Base-by-base conservation (phyloP, 441 rosid genomes). In the Populus tomentosa region DNA sequence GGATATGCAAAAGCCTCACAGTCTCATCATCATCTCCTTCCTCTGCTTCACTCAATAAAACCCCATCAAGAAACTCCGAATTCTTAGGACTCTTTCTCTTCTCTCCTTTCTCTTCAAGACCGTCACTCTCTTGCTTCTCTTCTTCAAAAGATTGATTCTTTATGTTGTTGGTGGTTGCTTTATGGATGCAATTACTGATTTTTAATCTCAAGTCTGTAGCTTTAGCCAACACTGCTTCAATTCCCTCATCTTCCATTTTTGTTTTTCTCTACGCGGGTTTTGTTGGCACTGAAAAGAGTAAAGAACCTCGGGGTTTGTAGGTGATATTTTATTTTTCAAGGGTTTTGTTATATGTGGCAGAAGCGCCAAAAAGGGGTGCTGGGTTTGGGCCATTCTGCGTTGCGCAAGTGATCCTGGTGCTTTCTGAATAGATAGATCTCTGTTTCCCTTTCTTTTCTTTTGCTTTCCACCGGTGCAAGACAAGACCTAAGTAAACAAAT, bases 191-290 rank as follows among this genome's bases (percentile, higher is more conserved):
- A 76, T 87, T 90, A 76, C 79, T 84, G 87, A 94, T 86, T 80
- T 91, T 90, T 66, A 90, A 80, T 50, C 97, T 87, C 10, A 92
- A 86, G 78, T 94, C 94, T 13, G 84, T 87, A 40, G 97, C 97
- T 86, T 85, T 90, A 11, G 95, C 90, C 77, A 94, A 73, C 35
- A 89, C 94, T 21, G 90, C 82, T 65, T 91, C 90, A 28, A 92
- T 87, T 21, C 93, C 89, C 73, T 87, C 92, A 70, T 89, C 97
- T 70, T 90, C 91, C 90, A 88, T 86, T 66, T 28, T 24, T 69
- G 18, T 35, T 36, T 32, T 23, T 16, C 3, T 32, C 72, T 73
- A 20, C 4, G n/a, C 42, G 72, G 77, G 67, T 65, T 70, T 71
- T 63, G 8, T 5, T 23, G 21, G 16, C 21, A 36, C 21, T 71